Evolutionary conservation across 169 alveolate species (phyloP), one percentile per base, ranked within the genome.

Genomic region (Toxoplasma gondii): DNA sequence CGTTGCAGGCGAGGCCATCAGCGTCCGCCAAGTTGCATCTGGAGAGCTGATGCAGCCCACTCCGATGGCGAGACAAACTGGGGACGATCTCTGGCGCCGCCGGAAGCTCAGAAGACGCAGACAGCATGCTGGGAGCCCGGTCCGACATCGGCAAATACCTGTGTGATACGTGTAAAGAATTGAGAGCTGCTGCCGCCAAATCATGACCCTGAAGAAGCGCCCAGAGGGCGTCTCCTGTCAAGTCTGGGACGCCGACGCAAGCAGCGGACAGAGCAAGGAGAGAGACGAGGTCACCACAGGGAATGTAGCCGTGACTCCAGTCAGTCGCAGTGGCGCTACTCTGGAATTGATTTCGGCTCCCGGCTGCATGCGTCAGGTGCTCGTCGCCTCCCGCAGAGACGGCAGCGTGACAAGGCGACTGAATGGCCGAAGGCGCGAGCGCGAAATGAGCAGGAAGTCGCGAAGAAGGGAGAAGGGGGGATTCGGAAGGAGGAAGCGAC

Each of bases 201-300:
- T 4, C 58, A 12, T 49, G 5, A 31, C 49, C 86, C 43, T 78
- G 86, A n/a, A 78, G 44, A 10, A 78, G 45, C 39, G 43, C 39
- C 86, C 86, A 78, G 49, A 78, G 45, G 22, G n/a, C 86, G 29
- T 78, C 86, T 45, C 44, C 86, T 1, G 86, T 78, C 86, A 38
- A 19, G 29, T 16, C 39, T 1, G 86, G 86, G 43, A 78, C 39
- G 39, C 39, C 86, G 22, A 78, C 86, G 45, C 49, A n/a, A 24
- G 49, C 86, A 38, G 86, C 39, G 7, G 86, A n/a, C n/a, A 78
- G 86, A 1, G 86, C 86, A 1, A 38, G 39, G 2, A 78, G 39
- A 16, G 45, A 17, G n/a, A 38, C 86, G 49, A 78, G 10, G 86
- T 78, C 49, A 7, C 86, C 29, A n/a, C 29, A 19, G 45, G 86